These are phyloP conservation scores for Sporobolomyces pararoseus DNA, from an alignment of 768 basidiomycete species.

Conservation along the genomic window DNA sequence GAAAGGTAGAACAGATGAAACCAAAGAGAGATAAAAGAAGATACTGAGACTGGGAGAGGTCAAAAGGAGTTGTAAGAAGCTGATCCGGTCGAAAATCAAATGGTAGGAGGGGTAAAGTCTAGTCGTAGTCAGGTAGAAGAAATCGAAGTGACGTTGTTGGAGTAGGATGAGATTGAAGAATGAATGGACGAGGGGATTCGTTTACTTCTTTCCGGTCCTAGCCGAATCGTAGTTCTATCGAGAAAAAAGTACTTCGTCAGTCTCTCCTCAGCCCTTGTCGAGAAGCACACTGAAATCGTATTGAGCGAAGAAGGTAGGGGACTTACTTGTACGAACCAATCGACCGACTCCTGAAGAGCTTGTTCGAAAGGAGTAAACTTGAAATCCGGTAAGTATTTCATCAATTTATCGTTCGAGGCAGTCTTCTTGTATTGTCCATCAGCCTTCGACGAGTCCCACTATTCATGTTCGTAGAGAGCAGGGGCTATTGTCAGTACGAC, in stretches of 20 bases:
- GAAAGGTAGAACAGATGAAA: background rate
- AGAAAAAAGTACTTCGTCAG: background rate
- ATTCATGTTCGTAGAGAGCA: background rate
- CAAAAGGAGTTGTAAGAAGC: too few relatives aligned
- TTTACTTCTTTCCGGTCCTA: slow-evolving; percentile 9
- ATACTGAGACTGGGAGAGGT: background rate
- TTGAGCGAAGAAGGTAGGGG: background rate
- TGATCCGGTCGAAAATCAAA: too few relatives aligned
- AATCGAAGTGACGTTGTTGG: too few relatives aligned
- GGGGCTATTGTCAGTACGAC: too few relatives aligned
- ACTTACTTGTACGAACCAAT: slow-evolving; percentile 71
- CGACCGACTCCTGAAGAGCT: slow-evolving; percentile 71
- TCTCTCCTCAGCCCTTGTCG: background rate
- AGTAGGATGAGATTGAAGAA: too few relatives aligned
- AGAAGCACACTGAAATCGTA: background rate
- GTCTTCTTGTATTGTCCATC: slow-evolving; percentile 97
- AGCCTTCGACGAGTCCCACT: slow-evolving; percentile 79
- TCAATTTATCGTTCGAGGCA: slow-evolving; percentile 83
- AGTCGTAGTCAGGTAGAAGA: too few relatives aligned
- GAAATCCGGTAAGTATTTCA: slow-evolving; percentile 72
- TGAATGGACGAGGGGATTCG: background rate
- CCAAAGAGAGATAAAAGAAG: background rate
- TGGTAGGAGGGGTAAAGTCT: too few relatives aligned
- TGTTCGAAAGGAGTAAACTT: slow-evolving; percentile 85
- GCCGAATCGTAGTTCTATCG: slow-evolving; percentile 12